These are phyloP conservation scores for Nicotiana attenuata DNA, from an alignment of 257 asterid genomes.

Conservation along the genomic window DNA sequence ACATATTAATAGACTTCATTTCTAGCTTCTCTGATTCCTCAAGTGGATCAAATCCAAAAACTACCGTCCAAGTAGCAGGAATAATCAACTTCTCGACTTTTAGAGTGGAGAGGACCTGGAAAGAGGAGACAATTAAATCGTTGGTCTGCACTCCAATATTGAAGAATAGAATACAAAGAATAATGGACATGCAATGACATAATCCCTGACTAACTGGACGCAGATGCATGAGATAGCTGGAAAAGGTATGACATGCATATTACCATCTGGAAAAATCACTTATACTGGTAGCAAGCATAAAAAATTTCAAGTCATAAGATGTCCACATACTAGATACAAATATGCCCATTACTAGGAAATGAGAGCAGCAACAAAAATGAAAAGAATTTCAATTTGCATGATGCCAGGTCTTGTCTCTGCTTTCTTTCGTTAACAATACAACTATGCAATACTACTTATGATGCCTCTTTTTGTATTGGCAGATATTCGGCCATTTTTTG, in stretches of 20 bases:
- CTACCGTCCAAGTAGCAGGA: slow-evolving; percentile 81
- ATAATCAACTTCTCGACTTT: slow-evolving; percentile 66
- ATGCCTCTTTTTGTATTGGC: background rate
- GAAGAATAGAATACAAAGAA: background rate
- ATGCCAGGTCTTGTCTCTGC: background rate
- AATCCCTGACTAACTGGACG: background rate
- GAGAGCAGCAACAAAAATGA: background rate
- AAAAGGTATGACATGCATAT: slow-evolving; percentile 8
- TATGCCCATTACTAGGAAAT: background rate
- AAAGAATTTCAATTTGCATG: background rate
- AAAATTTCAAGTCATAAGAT: background rate
- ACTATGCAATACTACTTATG: background rate
- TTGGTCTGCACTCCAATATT: background rate
- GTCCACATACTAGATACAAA: background rate
- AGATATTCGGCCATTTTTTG: too few relatives aligned
- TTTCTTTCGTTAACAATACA: background rate
- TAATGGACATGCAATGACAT: background rate
- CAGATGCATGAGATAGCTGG: background rate
- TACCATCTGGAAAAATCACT: background rate
- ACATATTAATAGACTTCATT: slow-evolving; percentile 63
- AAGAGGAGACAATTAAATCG: slow-evolving; percentile 12
- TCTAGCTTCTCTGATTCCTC: slow-evolving; percentile 52
- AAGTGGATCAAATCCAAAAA: slow-evolving; percentile 69
- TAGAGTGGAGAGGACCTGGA: slow-evolving; percentile 66
- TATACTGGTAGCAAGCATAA: background rate